phyloP scores from a whole-genome alignment of 345 rosid genomes.

The Eucalyptus camaldulensis region DNA sequence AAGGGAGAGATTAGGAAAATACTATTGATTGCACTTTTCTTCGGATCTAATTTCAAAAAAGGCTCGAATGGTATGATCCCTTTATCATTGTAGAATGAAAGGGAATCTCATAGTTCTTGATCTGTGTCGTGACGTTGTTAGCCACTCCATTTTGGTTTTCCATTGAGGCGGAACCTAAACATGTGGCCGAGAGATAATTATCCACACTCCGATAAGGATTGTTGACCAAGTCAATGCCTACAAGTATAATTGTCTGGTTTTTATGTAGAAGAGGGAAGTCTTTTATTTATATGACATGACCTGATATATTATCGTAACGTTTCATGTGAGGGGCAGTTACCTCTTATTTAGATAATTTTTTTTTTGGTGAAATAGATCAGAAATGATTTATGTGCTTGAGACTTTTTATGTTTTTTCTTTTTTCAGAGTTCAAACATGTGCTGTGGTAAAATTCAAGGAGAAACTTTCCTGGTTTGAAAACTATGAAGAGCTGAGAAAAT shows the following conservation, averaged over 20 bases:
- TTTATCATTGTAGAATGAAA: accelerated
- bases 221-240: background rate
- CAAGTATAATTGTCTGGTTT: background rate
- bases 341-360: too few species aligned
- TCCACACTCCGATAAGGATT: too few species aligned
- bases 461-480: background rate
- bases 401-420: background rate
- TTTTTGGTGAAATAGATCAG: too few species aligned
- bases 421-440: background rate
- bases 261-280: background rate
- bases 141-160: background rate
- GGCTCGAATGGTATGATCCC: too few species aligned
- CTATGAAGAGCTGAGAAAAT: background rate
- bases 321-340: too few species aligned
- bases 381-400: background rate
- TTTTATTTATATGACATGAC: too few species aligned
- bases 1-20: background rate
- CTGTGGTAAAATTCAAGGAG: background rate
- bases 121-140: too few species aligned
- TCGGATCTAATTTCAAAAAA: accelerated
- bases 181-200: background rate
- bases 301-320: too few species aligned
- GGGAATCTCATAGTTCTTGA: background rate
- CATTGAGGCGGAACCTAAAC: background rate
- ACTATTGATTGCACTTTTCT: background rate